Evolutionary conservation across 1,139 yeast genomes (phyloP).

Genomic region (Candida sp.): DNA sequence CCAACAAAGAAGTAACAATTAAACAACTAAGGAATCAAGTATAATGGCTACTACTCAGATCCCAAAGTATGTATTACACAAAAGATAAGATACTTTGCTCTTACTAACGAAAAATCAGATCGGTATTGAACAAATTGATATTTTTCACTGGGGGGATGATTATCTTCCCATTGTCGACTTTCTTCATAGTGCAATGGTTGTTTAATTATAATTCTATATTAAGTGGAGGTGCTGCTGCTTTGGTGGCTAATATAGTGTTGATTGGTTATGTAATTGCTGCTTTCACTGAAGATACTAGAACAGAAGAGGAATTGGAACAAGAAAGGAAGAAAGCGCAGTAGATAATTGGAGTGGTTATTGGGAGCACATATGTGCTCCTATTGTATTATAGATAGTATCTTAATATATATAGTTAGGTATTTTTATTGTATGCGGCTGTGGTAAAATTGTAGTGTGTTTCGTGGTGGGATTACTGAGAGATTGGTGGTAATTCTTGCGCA

Average conservation of each 20-base stretch:
- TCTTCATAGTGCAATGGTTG: slow-evolving; percentile 60
- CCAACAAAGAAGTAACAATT: too few relatives aligned
- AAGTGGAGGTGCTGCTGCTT: slow-evolving; percentile 90
- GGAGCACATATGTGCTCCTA: too few relatives aligned
- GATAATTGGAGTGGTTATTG: neutral
- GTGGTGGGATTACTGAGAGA: too few relatives aligned
- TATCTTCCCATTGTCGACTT: slow-evolving; percentile 67
- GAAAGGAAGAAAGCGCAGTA: slow-evolving; percentile 10
- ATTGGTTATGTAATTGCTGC: slow-evolving; percentile 87
- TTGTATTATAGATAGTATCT: too few relatives aligned
- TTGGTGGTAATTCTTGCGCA: too few relatives aligned
- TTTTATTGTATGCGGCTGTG: too few relatives aligned
- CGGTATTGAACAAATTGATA: slow-evolving; percentile 69
- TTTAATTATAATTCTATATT: slow-evolving; percentile 58
- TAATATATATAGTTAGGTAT: too few relatives aligned
- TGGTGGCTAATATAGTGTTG: slow-evolving; percentile 81
- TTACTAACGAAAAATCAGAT: slow-evolving; percentile 26
- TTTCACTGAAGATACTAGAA: slow-evolving; percentile 69
- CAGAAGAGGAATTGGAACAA: slow-evolving; percentile 19
- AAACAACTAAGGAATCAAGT: too few relatives aligned
- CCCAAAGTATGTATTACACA: slow-evolving; percentile 48
- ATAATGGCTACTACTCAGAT: slow-evolving; percentile 46
- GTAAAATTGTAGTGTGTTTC: too few relatives aligned
- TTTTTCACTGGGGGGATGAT: slow-evolving; percentile 92
- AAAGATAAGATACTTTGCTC: neutral